Evolutionary conservation across 2,329 filamentous ascomycete genomes (phyloP), one percentile per base, ranked within the genome.

Genomic region (Nemania serpens): DNA sequence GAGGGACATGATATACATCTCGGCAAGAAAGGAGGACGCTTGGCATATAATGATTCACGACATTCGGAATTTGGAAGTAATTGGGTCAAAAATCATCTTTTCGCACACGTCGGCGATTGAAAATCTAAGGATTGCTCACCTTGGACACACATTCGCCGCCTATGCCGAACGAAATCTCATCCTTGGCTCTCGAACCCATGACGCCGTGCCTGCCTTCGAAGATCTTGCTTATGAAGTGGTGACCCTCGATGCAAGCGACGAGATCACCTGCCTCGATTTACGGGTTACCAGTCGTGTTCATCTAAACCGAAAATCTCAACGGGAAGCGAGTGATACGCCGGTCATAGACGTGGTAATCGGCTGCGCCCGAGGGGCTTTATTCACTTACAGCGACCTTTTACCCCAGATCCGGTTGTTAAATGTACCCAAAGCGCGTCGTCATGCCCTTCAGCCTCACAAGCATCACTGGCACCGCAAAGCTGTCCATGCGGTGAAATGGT

Each of bases 381-480:
- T 91, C 70, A 77, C 93, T n/a, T 97, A 96, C 74, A 86, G 89
- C 63, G 90, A 96, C 75, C 78, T 93, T 15, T 71, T 94, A 10
- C 74, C 78, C 58, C 84, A 84, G 63, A 78, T 91, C 39, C 81
- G 81, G 53, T 75, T 73, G 47, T 74, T 79, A 34, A 74, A 75
- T 2, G 76, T 74, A 48, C 69, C 74, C 1, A 75, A 76, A 37
- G 69, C 68, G 53, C 74, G 78, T 70, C 78, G 79, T 67, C 75
- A 84, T 42, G 81, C 84, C 18, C 73, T 86, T 22, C 80, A 82
- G 61, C 82, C 82, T 36, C 87, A 88, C 58, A 90, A 89, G 65
- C 81, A 93, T 55, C 95, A 98, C 75, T 99, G 95, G 95, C 95
- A 99, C 75, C 85, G 93, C 69, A 88, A 88, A 68, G 86, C 89